Base-by-base conservation (phyloP, 768 basidiomycete genomes). In the Kwoniella pini region DNA sequence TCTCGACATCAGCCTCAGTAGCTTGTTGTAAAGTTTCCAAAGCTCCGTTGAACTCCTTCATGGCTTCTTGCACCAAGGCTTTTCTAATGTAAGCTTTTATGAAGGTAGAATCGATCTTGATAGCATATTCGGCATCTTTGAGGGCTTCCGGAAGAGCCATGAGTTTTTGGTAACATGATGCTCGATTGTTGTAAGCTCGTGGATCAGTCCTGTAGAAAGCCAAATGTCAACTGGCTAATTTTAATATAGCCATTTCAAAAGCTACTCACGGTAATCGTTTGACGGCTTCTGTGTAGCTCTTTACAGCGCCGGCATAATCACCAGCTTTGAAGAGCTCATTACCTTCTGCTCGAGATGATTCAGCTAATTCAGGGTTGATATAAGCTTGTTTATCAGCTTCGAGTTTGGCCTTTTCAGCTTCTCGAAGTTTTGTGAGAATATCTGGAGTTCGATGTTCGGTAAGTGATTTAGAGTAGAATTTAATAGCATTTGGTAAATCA, bases 71-170 rank as follows among this genome's bases (percentile, higher is more conserved):
- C 44, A 97, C 86, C 70, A 85, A 85, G 22, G 88, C 84, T 80
- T 98, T 98, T 69, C 96, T 90, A 67, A 99, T 88, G 80, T 97
- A 88, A 9, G 90, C 96, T 80, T 94, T 98, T 80, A 95, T 90
- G 74, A 97, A 96, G 50, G 82, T 82, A 33, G 91, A 86, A 79
- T 98, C 95, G 49, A 89, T 85, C 79, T 87, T 88, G 82, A 98
- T 92, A 24, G 96, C 92, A 77, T 89, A 86, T 57, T 99, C 86
- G 27, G 87, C 91, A 72, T 99, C 96, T 80, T 98, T 98, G 74
- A 98, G 83, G 1, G 94, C 96, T 78, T 99, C 96, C 11, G 93
- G 89, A 28, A 98, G 80, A 1, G 96, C 96, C 42, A 84, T 84
- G 39, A 99, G 86, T 81, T 98, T 98, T 80, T 88, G 91, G 81